A percentile compares a stretch with the other conserved stretches of the same genome.
phyloP scores from a whole-genome alignment of 805 yeast genomes.

The Yamadazyma insecticola region DNA sequence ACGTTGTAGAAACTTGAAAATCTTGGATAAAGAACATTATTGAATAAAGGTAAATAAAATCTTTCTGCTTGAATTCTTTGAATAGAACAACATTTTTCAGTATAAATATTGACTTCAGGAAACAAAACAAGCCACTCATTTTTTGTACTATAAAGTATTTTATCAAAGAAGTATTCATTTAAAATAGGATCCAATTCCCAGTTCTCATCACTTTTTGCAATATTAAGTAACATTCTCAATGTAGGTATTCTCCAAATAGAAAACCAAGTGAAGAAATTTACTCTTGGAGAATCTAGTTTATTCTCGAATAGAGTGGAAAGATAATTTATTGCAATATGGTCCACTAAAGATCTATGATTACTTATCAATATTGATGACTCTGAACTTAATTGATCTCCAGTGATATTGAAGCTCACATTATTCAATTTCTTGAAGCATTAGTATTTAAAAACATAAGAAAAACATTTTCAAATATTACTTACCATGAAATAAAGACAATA shows the following conservation, averaged over 20 bases:
- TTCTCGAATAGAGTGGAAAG: constrained; percentile 19
- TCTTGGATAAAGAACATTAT: constrained; percentile 73
- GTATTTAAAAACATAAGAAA: constrained; percentile 1
- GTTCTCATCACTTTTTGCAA: constrained; percentile 63
- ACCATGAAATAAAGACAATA: constrained; percentile 25
- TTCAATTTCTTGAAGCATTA: constrained; percentile 24
- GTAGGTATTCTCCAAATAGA: constrained; percentile 59
- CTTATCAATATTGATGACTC: constrained; percentile 38
- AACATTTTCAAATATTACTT: no score
- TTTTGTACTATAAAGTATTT: constrained; percentile 29
- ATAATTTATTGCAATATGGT: constrained; percentile 51
- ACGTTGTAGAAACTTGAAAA: constrained; percentile 54
- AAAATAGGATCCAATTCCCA: constrained; percentile 49
- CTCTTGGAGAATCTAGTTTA: constrained; percentile 27
- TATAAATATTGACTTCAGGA: constrained; percentile 80
- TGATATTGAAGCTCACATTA: constrained; percentile 29
- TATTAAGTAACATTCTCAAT: constrained; percentile 39
- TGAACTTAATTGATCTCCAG: constrained; percentile 38
- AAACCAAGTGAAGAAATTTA: constrained; percentile 73
- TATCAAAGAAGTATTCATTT: constrained; percentile 30
- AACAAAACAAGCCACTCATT: constrained; percentile 66
- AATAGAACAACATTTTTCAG: constrained; percentile 39
- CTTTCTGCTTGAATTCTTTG: constrained; percentile 55
- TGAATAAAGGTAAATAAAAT: constrained; percentile 56
- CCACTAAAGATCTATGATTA: constrained; percentile 69